Evolutionary conservation across 2,329 filamentous ascomycete genomes (phyloP).

Genomic region (Nemania abortiva): DNA sequence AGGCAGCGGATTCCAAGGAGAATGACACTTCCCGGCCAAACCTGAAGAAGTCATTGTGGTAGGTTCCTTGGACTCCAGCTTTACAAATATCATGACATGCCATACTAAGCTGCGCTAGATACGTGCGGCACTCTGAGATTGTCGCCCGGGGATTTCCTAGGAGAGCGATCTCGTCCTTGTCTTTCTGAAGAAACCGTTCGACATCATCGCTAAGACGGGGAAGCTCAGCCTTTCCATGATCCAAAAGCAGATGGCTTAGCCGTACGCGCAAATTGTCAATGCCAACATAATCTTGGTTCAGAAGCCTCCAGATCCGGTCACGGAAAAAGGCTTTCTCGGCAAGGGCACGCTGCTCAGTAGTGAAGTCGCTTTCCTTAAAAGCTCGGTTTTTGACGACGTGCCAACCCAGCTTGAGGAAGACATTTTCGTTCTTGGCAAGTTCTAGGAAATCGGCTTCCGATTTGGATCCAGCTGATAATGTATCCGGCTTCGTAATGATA

Average conservation of each 20-base stretch:
- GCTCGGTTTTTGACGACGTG: conserved; percentile 58
- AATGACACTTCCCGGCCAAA: conserved; percentile 12
- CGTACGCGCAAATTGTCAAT: conserved; percentile 30
- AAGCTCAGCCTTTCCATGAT: conserved; percentile 23
- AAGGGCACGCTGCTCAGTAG: background rate
- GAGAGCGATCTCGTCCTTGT: conserved; percentile 14
- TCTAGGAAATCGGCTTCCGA: conserved; percentile 52
- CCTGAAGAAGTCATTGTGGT: conserved; percentile 13
- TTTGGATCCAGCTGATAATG: conserved; percentile 46
- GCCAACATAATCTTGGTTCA: conserved; percentile 11
- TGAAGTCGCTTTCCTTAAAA: conserved; percentile 24
- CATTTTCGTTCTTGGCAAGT: conserved; percentile 56
- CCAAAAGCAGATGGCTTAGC: conserved; percentile 24
- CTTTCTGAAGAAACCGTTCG: conserved; percentile 3
- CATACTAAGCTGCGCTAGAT: conserved; percentile 16
- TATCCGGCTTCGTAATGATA: conserved; percentile 62
- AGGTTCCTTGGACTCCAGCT: conserved; percentile 18
- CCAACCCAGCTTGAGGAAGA: conserved; percentile 60
- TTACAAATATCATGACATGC: conserved; percentile 19
- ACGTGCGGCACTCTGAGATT: conserved; percentile 14
- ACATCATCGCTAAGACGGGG: conserved; percentile 24
- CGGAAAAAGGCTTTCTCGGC: conserved; percentile 24
- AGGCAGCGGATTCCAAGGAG: conserved; percentile 1
- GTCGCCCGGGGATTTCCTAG: conserved; percentile 15
- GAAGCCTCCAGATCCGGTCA: conserved; percentile 8